Conservation (phyloP, 306 rosid genomes). For the Echinosophora koreensis region DNA sequence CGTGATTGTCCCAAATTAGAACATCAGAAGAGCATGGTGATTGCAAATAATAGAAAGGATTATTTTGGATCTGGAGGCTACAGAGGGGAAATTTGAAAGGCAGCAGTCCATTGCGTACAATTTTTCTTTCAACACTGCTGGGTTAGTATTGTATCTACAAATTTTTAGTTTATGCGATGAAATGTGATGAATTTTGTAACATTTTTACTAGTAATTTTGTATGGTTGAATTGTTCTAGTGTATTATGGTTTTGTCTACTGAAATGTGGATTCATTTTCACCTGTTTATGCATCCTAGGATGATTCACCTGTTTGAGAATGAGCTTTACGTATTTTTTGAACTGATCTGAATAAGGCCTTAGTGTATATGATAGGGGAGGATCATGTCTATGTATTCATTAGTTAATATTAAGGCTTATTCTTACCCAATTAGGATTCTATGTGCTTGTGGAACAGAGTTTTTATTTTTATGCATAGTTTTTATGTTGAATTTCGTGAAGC, state of each 20-base stretch:
- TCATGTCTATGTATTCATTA: too few species aligned
- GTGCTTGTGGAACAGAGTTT: too few species aligned
- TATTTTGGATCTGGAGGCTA: conserved; percentile 95
- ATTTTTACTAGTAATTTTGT: not conserved
- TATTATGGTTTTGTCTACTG: conserved; percentile 23
- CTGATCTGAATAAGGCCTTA: too few species aligned
- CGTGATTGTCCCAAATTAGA: conserved; percentile 85
- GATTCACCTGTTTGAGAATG: not conserved
- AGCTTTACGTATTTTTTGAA: not conserved
- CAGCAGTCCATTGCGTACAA: not conserved
- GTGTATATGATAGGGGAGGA: too few species aligned
- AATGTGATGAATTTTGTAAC: conserved; percentile 10
- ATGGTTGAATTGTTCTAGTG: not conserved
- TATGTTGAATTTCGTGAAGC: too few species aligned
- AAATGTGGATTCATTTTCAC: conserved; percentile 26
- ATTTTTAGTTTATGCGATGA: conserved; percentile 8
- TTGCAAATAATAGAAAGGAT: conserved; percentile 82
- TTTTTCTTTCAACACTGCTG: not conserved
- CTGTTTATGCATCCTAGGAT: conserved; percentile 1
- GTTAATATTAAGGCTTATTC: too few species aligned
- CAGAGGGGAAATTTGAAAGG: conserved; percentile 79
- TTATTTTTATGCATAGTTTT: too few species aligned
- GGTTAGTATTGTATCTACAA: conserved; percentile 22
- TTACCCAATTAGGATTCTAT: too few species aligned
- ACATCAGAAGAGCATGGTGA: conserved; percentile 86